These are phyloP conservation scores for Pythium aphanidermatum DNA, from an alignment of 352 stramenopile genomes.

Conservation along the genomic window DNA sequence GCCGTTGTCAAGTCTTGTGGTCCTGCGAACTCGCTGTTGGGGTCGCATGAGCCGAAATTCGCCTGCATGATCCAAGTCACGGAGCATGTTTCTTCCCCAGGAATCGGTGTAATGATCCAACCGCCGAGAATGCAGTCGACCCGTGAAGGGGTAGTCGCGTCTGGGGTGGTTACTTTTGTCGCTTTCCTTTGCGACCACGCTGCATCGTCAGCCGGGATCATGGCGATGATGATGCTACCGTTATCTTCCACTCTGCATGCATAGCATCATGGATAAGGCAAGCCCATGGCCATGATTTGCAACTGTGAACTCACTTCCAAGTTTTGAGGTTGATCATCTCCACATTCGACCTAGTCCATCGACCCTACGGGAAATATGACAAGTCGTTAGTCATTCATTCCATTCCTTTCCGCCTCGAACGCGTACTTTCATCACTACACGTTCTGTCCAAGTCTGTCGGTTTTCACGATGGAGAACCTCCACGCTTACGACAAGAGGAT, in stretches of 20 bases:
- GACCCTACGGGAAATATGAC: conserved; percentile 6
- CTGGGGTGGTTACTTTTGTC: no score
- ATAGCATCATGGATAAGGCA: no score
- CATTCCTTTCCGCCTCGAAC: not conserved
- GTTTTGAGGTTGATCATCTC: conserved; percentile 62
- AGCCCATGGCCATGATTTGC: no score
- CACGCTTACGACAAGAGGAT: conserved; percentile 43
- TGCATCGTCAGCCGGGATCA: conserved; percentile 51
- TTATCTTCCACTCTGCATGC: conserved; percentile 48
- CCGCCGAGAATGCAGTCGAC: conserved; percentile 65
- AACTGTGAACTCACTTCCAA: conserved; percentile 60
- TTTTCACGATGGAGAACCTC: conserved; percentile 41
- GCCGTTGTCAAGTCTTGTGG: conserved; percentile 25
- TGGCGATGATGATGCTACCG: conserved; percentile 55
- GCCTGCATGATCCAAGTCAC: conserved; percentile 79
- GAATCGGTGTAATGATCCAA: conserved; percentile 57
- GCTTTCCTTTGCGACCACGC: conserved; percentile 17
- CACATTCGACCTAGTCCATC: conserved; percentile 29
- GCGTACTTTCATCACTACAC: conserved; percentile 44
- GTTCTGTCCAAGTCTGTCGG: conserved; percentile 47
- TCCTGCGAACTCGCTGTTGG: conserved; percentile 47
- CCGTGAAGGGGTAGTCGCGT: no score
- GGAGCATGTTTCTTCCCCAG: conserved; percentile 49
- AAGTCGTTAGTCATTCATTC: not conserved
- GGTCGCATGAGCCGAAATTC: conserved; percentile 62